Evolutionary conservation across 257 asterid genomes (phyloP), one percentile per base, ranked within the genome.

Genomic region (Gentiana straminea): DNA sequence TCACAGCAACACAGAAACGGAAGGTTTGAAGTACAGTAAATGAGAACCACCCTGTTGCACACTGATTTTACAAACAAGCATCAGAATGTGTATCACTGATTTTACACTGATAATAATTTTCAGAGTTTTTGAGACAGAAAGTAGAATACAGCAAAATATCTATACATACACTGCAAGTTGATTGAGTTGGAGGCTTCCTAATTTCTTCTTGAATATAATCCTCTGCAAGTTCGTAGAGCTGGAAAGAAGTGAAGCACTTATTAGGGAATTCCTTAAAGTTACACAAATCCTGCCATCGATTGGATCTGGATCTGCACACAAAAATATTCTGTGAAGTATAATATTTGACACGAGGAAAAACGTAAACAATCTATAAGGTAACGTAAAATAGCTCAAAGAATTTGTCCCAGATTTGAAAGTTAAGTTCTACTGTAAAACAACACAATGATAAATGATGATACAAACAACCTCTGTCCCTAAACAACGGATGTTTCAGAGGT

Each of bases 181-280:
- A 73, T 64, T 63, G 78, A 58, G 64, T 70, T 3, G 82, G 52
- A 37, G 89, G 90, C 72, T 87, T 91, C 73, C 69, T 74, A 70
- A 87, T 91, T 79, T 84, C 98, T 80, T 84, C 77, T 72, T 87
- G 95, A 78, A 91, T 79, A 65, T 80, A 91, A 61, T 83, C 95
- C 61, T 91, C 98, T 67, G 55, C 70, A 58, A 91, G 98, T 66
- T 87, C 98, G 62, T 58, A 63, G 65, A 84, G 87, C 69, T 83
- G 95, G 55, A 91, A 70, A 13, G 77, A 68, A 39, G 68, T 70
- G 55, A 84, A 94, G 68, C 76, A 70, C 77, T 84, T 87, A 49
- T 58, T 65, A 58, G 98, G 98, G 64, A 91, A 87, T 59, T 66
- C 84, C 60, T 70, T 80, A 60, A 91, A 87, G 60, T 81, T 76